A percentile compares a stretch with the other conserved stretches of the same genome.
These are phyloP conservation scores for Diaporthe destruens DNA, from an alignment of 2,329 filamentous ascomycete species.

Conservation along the genomic window DNA sequence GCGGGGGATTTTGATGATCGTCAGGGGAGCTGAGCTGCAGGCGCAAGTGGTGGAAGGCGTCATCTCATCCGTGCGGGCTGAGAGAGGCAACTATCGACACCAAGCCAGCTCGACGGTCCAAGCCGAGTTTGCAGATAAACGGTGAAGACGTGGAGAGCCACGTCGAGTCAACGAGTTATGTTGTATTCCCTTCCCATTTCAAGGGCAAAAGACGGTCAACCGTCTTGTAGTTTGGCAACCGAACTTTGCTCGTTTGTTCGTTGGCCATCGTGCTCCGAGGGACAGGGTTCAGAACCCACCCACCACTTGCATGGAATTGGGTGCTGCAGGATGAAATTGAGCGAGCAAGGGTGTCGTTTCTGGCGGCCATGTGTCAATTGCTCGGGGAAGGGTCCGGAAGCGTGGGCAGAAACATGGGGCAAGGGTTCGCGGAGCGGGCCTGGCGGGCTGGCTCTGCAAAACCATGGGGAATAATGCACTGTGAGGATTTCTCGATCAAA, in stretches of 20 bases:
- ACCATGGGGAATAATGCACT: slow-evolving; percentile 34
- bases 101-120: slow-evolving; percentile 41
- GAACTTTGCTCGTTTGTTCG: slow-evolving; percentile 28
- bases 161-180: neutral
- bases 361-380: slow-evolving; percentile 42
- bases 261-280: slow-evolving; percentile 19
- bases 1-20: slow-evolving; percentile 36
- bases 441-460: slow-evolving; percentile 27
- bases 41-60: slow-evolving; percentile 13
- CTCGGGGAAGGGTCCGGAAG: slow-evolving; percentile 41
- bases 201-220: slow-evolving; percentile 35
- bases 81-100: slow-evolving; percentile 21
- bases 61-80: slow-evolving; percentile 24
- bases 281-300: slow-evolving; percentile 34
- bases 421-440: slow-evolving; percentile 24
- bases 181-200: slow-evolving; percentile 3
- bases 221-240: slow-evolving; percentile 35
- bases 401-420: slow-evolving; percentile 36
- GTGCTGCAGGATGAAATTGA: slow-evolving; percentile 41
- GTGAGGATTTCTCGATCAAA: slow-evolving; percentile 34
- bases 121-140: slow-evolving; percentile 14
- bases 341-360: slow-evolving; percentile 37
- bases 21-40: slow-evolving; percentile 37
- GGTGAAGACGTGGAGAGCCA: slow-evolving; percentile 3
- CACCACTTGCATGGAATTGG: slow-evolving; percentile 33